A percentile compares a stretch with the other conserved stretches of the same genome.
These are phyloP conservation scores for Epipyxis sp. DNA, from an alignment of 108 stramenopile species.

Conservation along the genomic window DNA sequence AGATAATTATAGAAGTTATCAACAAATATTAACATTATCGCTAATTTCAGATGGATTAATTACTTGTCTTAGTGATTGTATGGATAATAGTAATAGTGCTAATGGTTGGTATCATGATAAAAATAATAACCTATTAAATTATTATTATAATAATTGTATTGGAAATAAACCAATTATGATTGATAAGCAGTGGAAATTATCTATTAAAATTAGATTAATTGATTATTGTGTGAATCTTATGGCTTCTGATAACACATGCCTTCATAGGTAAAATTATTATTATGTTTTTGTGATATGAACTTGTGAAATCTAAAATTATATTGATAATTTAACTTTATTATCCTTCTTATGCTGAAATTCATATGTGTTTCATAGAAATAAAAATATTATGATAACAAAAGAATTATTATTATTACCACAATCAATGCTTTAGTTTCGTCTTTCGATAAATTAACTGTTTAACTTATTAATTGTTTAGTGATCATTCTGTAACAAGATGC, in stretches of 20 bases:
- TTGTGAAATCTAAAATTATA: too few relatives aligned
- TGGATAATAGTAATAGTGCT: background rate
- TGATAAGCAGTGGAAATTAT: background rate
- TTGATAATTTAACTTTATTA: too few relatives aligned
- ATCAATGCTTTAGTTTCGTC: too few relatives aligned
- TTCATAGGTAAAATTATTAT: background rate
- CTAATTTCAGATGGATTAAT: background rate
- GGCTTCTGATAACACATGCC: background rate
- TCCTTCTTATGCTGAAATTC: too few relatives aligned
- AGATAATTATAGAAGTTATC: background rate
- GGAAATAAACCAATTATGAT: too few relatives aligned
- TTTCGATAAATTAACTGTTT: too few relatives aligned
- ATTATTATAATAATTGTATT: background rate
- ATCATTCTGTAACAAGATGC: background rate
- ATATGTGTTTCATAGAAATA: too few relatives aligned
- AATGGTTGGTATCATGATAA: background rate
- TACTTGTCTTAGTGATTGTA: background rate
- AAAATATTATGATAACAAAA: too few relatives aligned
- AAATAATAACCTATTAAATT: background rate
- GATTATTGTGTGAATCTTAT: background rate
- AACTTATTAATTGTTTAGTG: background rate
- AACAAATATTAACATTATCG: background rate
- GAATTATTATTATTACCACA: too few relatives aligned
- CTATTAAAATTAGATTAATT: background rate
- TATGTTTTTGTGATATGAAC: too few relatives aligned